Percentiles rank a stretch among this genome's conserved stretches.
These are phyloP conservation scores for Blumeriella jaapii DNA, from an alignment of 2,329 filamentous ascomycete species.

Conservation along the genomic window DNA sequence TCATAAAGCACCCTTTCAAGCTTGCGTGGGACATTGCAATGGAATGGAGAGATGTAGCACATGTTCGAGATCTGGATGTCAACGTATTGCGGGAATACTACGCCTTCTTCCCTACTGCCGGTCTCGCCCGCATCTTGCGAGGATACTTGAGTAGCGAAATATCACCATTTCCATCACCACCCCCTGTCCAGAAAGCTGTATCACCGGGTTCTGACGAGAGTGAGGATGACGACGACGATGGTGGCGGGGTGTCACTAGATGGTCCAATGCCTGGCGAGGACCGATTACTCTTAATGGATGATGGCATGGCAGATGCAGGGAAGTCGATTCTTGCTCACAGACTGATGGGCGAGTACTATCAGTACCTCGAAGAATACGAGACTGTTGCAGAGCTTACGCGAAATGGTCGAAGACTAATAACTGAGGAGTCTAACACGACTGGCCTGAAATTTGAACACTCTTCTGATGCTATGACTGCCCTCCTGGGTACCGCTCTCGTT, in stretches of 20 bases:
- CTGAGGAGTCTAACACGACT: constrained; percentile 50
- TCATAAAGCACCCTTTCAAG: constrained; percentile 83
- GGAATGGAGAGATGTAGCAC: constrained; percentile 75
- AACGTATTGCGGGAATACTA: constrained; percentile 72
- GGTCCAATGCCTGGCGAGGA: constrained; percentile 63
- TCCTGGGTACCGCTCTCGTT: constrained; percentile 77
- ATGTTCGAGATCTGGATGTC: constrained; percentile 65
- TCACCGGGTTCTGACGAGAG: constrained; percentile 36
- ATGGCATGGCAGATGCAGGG: constrained; percentile 50
- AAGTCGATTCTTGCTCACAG: constrained; percentile 75
- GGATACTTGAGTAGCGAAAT: constrained; percentile 74
- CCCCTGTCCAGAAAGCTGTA: constrained; percentile 19
- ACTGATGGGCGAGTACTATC: constrained; percentile 72
- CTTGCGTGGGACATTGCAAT: constrained; percentile 85
- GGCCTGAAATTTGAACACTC: constrained; percentile 60
- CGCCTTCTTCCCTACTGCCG: constrained; percentile 70
- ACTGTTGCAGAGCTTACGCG: constrained; percentile 69
- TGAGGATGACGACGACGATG: constrained; percentile 44
- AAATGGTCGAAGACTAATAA: constrained; percentile 53
- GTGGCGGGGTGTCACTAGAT: constrained; percentile 39
- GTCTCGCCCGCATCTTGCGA: constrained; percentile 69
- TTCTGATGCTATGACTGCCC: constrained; percentile 62
- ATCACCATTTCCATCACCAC: constrained; percentile 54
- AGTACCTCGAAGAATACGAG: constrained; percentile 76
- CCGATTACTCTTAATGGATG: constrained; percentile 67